These are phyloP conservation scores for Liriodendron chinense DNA, from an alignment of 164 flowering plant species.

Conservation along the genomic window DNA sequence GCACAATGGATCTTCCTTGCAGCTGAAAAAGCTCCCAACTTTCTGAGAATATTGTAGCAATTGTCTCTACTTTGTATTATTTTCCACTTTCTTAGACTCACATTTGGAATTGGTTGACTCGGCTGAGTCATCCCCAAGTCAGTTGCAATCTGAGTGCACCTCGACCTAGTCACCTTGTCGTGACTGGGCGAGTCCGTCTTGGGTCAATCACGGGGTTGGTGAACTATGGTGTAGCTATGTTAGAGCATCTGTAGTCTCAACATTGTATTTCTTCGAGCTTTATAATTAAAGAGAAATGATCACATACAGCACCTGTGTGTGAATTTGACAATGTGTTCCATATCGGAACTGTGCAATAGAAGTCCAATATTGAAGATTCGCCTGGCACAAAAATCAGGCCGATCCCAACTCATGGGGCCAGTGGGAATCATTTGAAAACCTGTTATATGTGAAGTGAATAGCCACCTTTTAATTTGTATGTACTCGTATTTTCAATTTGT, in stretches of 20 bases:
- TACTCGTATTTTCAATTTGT: too few relatives aligned
- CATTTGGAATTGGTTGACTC: not conserved
- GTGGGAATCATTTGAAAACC: too few relatives aligned
- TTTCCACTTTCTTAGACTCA: not conserved
- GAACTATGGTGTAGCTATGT: not conserved
- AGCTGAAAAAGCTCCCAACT: slow-evolving; percentile 13
- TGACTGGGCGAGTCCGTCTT: not conserved
- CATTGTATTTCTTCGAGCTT: not conserved
- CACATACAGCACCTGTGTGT: not conserved
- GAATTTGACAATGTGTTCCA: not conserved
- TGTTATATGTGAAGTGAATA: too few relatives aligned
- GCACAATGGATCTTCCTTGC: slow-evolving; percentile 30
- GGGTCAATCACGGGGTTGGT: not conserved
- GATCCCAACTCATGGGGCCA: too few relatives aligned
- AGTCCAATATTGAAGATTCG: too few relatives aligned
- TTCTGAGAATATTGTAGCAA: not conserved
- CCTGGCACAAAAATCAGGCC: too few relatives aligned
- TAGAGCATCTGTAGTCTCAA: not conserved
- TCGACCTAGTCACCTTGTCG: not conserved
- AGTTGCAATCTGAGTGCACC: not conserved
- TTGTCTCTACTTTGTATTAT: not conserved
- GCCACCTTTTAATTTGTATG: too few relatives aligned
- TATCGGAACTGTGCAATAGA: too few relatives aligned
- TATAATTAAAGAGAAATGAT: not conserved
- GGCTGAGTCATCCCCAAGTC: not conserved